Base-by-base conservation (phyloP, 352 stramenopile genomes). In the Globisporangium paroecandrum region DNA sequence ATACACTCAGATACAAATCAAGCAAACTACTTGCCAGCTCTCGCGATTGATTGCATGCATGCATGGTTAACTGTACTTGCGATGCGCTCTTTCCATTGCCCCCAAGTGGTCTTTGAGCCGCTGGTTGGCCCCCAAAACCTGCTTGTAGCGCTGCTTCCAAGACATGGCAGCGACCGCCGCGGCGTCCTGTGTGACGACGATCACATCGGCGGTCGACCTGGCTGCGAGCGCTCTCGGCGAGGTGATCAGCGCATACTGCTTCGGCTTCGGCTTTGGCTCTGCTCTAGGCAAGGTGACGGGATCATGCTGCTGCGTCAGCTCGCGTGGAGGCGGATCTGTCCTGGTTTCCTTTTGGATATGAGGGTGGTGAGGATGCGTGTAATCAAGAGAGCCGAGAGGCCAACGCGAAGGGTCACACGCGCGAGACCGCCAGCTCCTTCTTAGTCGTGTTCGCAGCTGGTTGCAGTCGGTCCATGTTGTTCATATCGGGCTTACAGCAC, bases 61-160 rank as follows among this genome's bases (percentile, higher is more conserved):
- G 9, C 9, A 2, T 13, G 34, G 12, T 46, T 4, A 29, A 70
- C 70, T 25, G 9, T 62, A 78, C 70, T 71, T 80, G 61, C 82
- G 80, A 51, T 79, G 74, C 22, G 76, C 69, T 7, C 59, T 63
- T 62, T 88, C 70, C 51, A 81, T 68, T 53, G 72, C 58, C 0
- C 12, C 27, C 36, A 90, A 58, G 8, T 68, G 71, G 15, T 66
- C 63, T 13, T 79, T 70, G 25, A 90, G 74, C 2, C 73, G 68
- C 47, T 70, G 27, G 32, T 85, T 87, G 2, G 76, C 68, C 4
- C 38, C 60, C 4, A 72, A 55, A 54, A 89, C 60, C 9, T 69
- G 59, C 63, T 83, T 73, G 22, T 82, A 81, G 8, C 78, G 80
- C 56, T 79, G 58, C 63, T 77, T 77, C 82, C 78, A 90, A 24